A percentile compares a stretch with the other conserved stretches of the same genome.
Conservation (phyloP, 129 eudicot genomes). For the Arctium minus region DNA sequence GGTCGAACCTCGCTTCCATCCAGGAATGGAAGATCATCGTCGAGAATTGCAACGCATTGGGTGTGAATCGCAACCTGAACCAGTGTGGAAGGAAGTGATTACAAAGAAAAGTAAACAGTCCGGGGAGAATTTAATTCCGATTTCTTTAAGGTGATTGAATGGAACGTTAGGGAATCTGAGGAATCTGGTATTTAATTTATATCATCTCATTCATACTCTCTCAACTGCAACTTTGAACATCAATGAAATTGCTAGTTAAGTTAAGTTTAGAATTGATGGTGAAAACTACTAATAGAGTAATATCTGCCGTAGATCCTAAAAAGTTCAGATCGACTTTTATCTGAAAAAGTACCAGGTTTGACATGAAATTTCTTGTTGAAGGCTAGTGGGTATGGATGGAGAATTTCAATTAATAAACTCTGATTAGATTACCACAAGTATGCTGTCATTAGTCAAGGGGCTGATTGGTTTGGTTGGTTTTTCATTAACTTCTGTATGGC, state of each 20-base stretch:
- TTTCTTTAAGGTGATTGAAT: conserved; percentile 46
- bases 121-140: conserved; percentile 39
- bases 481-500: no score
- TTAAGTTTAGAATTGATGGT: not conserved
- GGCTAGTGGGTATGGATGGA: no score
- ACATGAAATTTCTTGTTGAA: not conserved
- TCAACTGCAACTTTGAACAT: not conserved
- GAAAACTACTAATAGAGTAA: no score
- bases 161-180: conserved; percentile 25
- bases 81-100: conserved; percentile 71
- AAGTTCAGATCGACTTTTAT: not conserved
- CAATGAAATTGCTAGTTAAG: not conserved
- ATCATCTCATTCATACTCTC: not conserved
- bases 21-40: conserved; percentile 80
- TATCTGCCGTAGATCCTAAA: no score
- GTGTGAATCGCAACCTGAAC: conserved; percentile 48
- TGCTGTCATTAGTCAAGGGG: not conserved
- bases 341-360: not conserved
- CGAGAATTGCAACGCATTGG: conserved; percentile 72
- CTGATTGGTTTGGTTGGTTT: no score
- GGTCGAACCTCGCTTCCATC: conserved; percentile 61
- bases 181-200: conserved; percentile 20
- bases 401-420: no score
- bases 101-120: conserved; percentile 36
- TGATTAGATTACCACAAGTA: not conserved